These are phyloP conservation scores for Schizosaccharomyces octosporus DNA, from an alignment of 805 yeast species.

Conservation along the genomic window DNA sequence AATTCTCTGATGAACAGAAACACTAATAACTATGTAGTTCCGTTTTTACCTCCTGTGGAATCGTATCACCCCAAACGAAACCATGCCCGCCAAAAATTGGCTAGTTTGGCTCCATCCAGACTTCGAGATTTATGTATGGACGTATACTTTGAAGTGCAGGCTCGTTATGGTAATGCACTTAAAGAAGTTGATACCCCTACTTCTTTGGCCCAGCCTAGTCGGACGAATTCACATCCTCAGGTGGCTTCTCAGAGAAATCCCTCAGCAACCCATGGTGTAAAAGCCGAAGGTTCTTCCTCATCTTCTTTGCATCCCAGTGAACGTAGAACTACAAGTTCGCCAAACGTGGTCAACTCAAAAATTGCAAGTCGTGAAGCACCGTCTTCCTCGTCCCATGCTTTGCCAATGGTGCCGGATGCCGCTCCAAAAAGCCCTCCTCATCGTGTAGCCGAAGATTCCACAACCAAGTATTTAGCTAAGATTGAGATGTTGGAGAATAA, in stretches of 20 bases:
- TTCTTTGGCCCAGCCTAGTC: not conserved
- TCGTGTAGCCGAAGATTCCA: not conserved
- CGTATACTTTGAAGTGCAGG: slow-evolving; percentile 61
- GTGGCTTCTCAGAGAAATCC: not conserved
- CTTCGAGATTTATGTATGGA: slow-evolving; percentile 82
- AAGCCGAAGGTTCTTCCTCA: not conserved
- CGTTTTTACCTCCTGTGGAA: slow-evolving; percentile 11
- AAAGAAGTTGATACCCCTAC: not conserved
- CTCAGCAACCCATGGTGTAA: not conserved
- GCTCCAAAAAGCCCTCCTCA: not conserved
- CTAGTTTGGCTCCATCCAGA: slow-evolving; percentile 55
- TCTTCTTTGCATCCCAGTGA: not conserved
- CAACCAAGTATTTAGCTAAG: not conserved
- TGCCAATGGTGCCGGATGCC: not conserved
- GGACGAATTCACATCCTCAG: not conserved
- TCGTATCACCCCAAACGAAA: slow-evolving; percentile 76
- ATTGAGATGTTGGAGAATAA: not conserved
- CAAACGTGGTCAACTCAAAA: not conserved
- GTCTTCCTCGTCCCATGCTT: not conserved
- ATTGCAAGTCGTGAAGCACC: not conserved
- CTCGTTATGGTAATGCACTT: slow-evolving; percentile 26
- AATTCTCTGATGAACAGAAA: not conserved
- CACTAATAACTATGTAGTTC: slow-evolving; percentile 6
- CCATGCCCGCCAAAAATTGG: slow-evolving; percentile 78
- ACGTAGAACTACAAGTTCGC: not conserved